phyloP scores from a whole-genome alignment of 768 basidiomycete genomes.

The Sistotremastrum suecicum region DNA sequence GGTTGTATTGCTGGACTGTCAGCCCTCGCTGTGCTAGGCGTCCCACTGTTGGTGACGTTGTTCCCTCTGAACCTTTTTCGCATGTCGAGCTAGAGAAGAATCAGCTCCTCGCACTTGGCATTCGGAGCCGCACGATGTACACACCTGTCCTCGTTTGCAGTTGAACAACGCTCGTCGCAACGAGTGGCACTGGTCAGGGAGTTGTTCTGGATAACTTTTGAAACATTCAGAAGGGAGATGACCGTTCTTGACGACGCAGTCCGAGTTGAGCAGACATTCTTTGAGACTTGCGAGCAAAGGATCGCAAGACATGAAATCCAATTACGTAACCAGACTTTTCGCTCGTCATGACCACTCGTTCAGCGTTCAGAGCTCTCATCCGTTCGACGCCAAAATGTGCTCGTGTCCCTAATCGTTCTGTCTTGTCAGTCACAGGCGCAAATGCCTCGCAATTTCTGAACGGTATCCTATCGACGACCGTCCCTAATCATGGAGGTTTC shows the following conservation, averaged over 20 bases:
- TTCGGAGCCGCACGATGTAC: slow-evolving; percentile 12
- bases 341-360: slow-evolving; percentile 17
- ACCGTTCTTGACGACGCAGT: slow-evolving; percentile 74
- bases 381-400: slow-evolving; percentile 33
- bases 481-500: slow-evolving; percentile 35
- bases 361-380: slow-evolving; percentile 29
- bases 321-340: neutral
- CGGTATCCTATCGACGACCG: slow-evolving; percentile 47
- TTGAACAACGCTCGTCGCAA: slow-evolving; percentile 76
- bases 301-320: slow-evolving; percentile 39
- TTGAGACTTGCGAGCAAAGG: slow-evolving; percentile 66
- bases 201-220: slow-evolving; percentile 52
- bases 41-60: slow-evolving; percentile 11
- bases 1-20: neutral
- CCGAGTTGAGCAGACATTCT: slow-evolving; percentile 70
- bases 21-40: too few relatives aligned
- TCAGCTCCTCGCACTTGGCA: neutral
- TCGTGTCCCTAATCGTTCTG: slow-evolving; percentile 44
- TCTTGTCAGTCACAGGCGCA: slow-evolving; percentile 68
- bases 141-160: slow-evolving; percentile 82
- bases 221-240: slow-evolving; percentile 78
- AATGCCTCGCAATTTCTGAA: slow-evolving; percentile 76
- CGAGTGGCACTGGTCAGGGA: slow-evolving; percentile 70
- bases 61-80: slow-evolving; percentile 72
- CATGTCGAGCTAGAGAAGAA: slow-evolving; percentile 56